These are phyloP conservation scores for Nakataea oryzae DNA, from an alignment of 2,329 filamentous ascomycete genomes.

Conservation along the genomic window DNA sequence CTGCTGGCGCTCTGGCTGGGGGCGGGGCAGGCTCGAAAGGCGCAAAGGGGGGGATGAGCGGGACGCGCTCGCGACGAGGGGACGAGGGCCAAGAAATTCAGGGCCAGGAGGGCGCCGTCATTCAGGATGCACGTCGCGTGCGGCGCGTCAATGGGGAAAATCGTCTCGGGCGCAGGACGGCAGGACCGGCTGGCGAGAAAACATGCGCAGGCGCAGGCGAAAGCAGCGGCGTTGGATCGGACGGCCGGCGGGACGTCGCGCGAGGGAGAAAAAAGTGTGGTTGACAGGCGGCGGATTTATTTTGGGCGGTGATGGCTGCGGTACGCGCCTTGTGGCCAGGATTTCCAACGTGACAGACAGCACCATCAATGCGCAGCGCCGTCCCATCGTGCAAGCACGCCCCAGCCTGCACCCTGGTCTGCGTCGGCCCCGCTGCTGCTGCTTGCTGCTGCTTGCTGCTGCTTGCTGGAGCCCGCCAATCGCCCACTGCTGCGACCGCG, in stretches of 20 bases:
- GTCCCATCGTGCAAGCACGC: too few species aligned
- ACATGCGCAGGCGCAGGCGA: background rate
- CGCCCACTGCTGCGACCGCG: too few species aligned
- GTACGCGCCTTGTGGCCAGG: background rate
- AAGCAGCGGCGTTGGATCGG: background rate
- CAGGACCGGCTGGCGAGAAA: background rate
- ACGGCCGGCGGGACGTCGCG: background rate
- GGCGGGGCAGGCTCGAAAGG: background rate
- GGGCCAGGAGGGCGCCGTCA: background rate
- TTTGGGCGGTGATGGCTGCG: background rate
- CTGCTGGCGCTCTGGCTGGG: background rate
- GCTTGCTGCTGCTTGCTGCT: too few species aligned
- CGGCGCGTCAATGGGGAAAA: background rate
- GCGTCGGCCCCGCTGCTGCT: background rate
- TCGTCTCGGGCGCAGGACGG: background rate
- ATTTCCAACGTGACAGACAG: background rate
- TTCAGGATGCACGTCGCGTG: background rate
- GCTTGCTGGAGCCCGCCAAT: background rate
- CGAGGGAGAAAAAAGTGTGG: background rate
- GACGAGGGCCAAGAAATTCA: background rate
- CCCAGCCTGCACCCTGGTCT: too few species aligned
- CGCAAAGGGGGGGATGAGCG: background rate
- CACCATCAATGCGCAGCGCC: background rate
- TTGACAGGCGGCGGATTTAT: background rate
- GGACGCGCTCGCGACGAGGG: constrained; percentile 1